Evolutionary conservation across 2,329 filamentous ascomycete genomes (phyloP).

Genomic region (Lojkania enalia): DNA sequence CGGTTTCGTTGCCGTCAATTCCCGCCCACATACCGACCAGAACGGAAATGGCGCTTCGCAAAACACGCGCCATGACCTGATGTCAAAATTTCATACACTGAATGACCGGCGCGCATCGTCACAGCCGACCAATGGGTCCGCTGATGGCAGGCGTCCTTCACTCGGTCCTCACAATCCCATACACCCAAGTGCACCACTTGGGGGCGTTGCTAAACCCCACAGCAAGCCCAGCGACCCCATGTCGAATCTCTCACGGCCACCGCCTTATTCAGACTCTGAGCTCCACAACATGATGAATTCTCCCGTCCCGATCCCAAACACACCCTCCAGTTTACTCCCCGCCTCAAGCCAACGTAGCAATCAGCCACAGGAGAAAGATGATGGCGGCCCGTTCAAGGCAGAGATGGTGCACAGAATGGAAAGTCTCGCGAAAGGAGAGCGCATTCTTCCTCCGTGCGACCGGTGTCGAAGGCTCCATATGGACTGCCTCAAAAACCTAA

Average conservation of each 20-base stretch:
- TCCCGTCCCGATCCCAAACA: conserved; percentile 59
- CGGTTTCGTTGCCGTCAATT: conserved; percentile 64
- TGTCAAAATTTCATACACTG: conserved; percentile 65
- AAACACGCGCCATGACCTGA: conserved; percentile 60
- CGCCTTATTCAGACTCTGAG: conserved; percentile 41
- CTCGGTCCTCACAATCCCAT: conserved; percentile 22
- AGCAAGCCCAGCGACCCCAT: conserved; percentile 27
- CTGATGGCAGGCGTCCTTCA: conserved; percentile 34
- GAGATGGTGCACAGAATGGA: conserved; percentile 78
- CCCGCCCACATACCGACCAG: conserved; percentile 48
- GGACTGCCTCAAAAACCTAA: conserved; percentile 82
- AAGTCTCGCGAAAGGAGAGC: conserved; percentile 70
- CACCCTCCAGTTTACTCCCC: conserved; percentile 57
- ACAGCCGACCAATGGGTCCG: conserved; percentile 27
- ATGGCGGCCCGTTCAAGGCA: conserved; percentile 62
- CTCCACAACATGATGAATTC: conserved; percentile 48
- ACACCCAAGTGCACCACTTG: conserved; percentile 25
- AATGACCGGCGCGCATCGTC: conserved; percentile 52
- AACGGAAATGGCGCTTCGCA: conserved; percentile 58
- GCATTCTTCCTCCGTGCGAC: conserved; percentile 81
- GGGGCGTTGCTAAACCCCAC: conserved; percentile 30
- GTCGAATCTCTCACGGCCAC: conserved; percentile 16
- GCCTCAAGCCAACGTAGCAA: conserved; percentile 45
- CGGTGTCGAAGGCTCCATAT: conserved; percentile 78
- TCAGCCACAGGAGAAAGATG: conserved; percentile 55